These are phyloP conservation scores for Fusarium mundagurra DNA, from an alignment of 2,329 filamentous ascomycete genomes.

Conservation along the genomic window DNA sequence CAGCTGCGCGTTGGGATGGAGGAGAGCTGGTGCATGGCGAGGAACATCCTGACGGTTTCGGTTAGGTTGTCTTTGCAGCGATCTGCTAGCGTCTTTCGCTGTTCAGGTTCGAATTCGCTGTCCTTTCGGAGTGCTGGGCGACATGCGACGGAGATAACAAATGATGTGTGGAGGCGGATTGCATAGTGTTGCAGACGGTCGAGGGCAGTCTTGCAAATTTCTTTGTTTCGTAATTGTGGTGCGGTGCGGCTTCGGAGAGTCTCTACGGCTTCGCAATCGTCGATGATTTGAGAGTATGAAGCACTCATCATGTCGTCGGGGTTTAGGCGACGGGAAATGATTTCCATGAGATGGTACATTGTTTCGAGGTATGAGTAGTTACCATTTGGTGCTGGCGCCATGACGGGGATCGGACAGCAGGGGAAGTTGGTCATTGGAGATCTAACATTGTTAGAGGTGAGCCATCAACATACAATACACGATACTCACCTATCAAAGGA, in stretches of 20 bases:
- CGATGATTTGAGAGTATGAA: conserved; percentile 64
- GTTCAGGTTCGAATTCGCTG: conserved; percentile 59
- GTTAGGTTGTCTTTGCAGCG: conserved; percentile 71
- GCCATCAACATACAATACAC: background rate
- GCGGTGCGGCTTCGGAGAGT: conserved; percentile 59
- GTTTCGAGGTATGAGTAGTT: conserved; percentile 70
- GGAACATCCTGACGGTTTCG: conserved; percentile 74
- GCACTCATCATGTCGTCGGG: conserved; percentile 62
- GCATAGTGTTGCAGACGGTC: conserved; percentile 72
- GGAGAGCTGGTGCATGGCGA: conserved; percentile 74
- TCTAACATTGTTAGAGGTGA: conserved; percentile 45
- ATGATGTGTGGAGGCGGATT: conserved; percentile 71
- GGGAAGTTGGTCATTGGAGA: conserved; percentile 71
- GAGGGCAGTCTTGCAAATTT: conserved; percentile 70
- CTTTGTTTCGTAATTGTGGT: conserved; percentile 66
- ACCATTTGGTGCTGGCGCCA: conserved; percentile 53
- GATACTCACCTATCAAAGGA: conserved; percentile 68
- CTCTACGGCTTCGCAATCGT: conserved; percentile 66
- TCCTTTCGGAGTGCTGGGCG: conserved; percentile 69
- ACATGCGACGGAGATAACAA: conserved; percentile 72
- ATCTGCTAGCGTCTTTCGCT: conserved; percentile 65
- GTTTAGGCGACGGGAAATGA: conserved; percentile 67
- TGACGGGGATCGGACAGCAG: conserved; percentile 63
- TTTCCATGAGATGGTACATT: conserved; percentile 71
- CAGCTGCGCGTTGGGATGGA: conserved; percentile 73